Evolutionary conservation across 768 basidiomycete species (phyloP).

Genomic region (Auriculariales sp.): DNA sequence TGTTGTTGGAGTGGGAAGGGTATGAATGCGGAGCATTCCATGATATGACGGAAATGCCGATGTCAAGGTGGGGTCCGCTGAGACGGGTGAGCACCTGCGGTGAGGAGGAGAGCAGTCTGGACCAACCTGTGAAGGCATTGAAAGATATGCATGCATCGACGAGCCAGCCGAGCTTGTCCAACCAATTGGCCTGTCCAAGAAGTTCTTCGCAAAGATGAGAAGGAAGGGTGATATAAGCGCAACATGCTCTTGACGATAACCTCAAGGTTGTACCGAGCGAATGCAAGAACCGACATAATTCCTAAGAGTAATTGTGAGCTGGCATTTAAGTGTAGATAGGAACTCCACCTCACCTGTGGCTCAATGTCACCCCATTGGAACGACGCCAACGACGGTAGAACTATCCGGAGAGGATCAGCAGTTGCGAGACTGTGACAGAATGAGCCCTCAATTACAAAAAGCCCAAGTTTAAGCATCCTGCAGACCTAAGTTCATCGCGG

Average conservation of each 20-base stretch:
- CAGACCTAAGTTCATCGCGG: too few relatives aligned
- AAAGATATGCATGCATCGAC: slow-evolving; percentile 64
- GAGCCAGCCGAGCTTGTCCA: slow-evolving; percentile 65
- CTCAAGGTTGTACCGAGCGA: slow-evolving; percentile 47
- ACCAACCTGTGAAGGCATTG: slow-evolving; percentile 64
- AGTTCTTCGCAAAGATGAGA: slow-evolving; percentile 43
- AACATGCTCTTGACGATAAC: slow-evolving; percentile 39
- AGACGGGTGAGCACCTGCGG: slow-evolving; percentile 2
- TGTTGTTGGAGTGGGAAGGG: slow-evolving; percentile 59
- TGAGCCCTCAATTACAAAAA: too few relatives aligned
- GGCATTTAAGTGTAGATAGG: not conserved
- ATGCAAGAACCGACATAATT: slow-evolving; percentile 59
- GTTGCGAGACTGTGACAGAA: not conserved
- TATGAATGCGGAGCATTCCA: slow-evolving; percentile 67
- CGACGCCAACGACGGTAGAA: slow-evolving; percentile 47
- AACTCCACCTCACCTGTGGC: slow-evolving; percentile 30
- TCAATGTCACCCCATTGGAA: slow-evolving; percentile 54
- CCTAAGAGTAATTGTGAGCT: slow-evolving; percentile 24
- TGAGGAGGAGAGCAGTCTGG: slow-evolving; percentile 6
- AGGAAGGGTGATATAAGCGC: slow-evolving; percentile 54
- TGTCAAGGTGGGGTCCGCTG: slow-evolving; percentile 67
- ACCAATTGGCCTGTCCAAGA: slow-evolving; percentile 57
- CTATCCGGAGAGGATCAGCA: slow-evolving; percentile 33
- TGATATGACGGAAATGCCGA: slow-evolving; percentile 71
- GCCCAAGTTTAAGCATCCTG: too few relatives aligned